These are phyloP conservation scores for Oehlia diaphana DNA, from an alignment of 192 early-diverging fungal genomes.

Conservation along the genomic window DNA sequence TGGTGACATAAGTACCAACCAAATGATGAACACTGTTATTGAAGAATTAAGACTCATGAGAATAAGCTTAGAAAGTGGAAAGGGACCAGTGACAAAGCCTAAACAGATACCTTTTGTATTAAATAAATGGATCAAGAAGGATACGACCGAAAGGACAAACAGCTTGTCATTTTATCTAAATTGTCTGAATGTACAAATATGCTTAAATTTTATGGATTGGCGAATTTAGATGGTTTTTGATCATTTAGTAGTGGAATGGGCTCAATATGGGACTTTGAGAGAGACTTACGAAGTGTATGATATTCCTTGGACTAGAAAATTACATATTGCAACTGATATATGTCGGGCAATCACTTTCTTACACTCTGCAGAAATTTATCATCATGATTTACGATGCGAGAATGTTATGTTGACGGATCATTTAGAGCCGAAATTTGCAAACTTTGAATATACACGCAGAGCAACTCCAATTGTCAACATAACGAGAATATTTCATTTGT, in stretches of 20 bases:
- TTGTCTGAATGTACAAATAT: neutral
- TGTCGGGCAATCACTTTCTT: neutral
- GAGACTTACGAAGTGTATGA: neutral
- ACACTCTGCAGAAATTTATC: neutral
- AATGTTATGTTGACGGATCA: conserved; percentile 10
- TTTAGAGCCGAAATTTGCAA: conserved; percentile 11
- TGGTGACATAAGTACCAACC: no score
- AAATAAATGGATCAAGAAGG: no score
- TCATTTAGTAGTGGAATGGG: conserved; percentile 8
- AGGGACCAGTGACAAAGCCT: no score
- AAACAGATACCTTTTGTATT: no score
- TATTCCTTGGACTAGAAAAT: conserved; percentile 3
- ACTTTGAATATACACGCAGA: neutral
- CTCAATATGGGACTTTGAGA: neutral
- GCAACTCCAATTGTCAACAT: neutral
- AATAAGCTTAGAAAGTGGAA: no score
- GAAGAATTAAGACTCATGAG: no score
- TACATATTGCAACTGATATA: neutral
- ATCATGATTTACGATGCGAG: conserved; percentile 10
- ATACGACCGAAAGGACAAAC: no score
- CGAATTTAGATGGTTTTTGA: neutral
- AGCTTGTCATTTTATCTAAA: no score
- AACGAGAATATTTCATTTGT: neutral
- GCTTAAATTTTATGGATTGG: neutral
- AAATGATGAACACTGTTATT: no score